phyloP scores from a whole-genome alignment of 768 basidiomycete genomes.

The Psilocybe cyanescens region DNA sequence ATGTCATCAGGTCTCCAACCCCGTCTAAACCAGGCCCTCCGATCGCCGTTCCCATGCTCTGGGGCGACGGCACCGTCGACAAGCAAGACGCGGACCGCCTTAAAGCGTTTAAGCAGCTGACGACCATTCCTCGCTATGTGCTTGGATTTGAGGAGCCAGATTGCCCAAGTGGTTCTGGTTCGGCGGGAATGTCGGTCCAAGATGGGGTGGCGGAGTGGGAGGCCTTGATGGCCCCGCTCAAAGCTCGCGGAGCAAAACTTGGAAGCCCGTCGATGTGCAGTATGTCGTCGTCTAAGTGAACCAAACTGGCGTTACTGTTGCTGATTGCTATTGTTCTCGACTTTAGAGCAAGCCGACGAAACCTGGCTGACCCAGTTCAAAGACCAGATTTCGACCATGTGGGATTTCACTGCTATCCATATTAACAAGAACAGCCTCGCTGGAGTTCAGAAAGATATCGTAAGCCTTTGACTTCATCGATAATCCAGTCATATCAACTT shows the following conservation, averaged over 20 bases:
- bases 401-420: slow-evolving; percentile 53
- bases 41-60: slow-evolving; percentile 50
- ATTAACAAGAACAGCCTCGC: slow-evolving; percentile 51
- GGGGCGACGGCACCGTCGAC: slow-evolving; percentile 46
- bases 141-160: slow-evolving; percentile 54
- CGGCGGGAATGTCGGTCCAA: slow-evolving; percentile 45
- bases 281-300: slow-evolving; percentile 26
- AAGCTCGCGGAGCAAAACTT: slow-evolving; percentile 41
- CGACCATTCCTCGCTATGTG: slow-evolving; percentile 38
- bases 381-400: slow-evolving; percentile 39
- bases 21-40: slow-evolving; percentile 43
- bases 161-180: slow-evolving; percentile 46
- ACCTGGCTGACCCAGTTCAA: slow-evolving; percentile 48
- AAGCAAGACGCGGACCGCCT: slow-evolving; percentile 42
- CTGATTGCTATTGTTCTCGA: background rate
- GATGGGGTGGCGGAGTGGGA: slow-evolving; percentile 46
- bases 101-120: slow-evolving; percentile 37
- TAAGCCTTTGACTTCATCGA: slow-evolving; percentile 19
- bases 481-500: too few relatives aligned
- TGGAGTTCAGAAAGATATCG: slow-evolving; percentile 48
- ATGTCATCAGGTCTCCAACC: slow-evolving; percentile 36
- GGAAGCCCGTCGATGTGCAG: slow-evolving; percentile 56
- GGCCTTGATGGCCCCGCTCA: slow-evolving; percentile 43
- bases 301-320: background rate
- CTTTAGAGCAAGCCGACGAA: slow-evolving; percentile 49